phyloP scores from a whole-genome alignment of 164 flowering plant species.

The Hamamelis virginiana region DNA sequence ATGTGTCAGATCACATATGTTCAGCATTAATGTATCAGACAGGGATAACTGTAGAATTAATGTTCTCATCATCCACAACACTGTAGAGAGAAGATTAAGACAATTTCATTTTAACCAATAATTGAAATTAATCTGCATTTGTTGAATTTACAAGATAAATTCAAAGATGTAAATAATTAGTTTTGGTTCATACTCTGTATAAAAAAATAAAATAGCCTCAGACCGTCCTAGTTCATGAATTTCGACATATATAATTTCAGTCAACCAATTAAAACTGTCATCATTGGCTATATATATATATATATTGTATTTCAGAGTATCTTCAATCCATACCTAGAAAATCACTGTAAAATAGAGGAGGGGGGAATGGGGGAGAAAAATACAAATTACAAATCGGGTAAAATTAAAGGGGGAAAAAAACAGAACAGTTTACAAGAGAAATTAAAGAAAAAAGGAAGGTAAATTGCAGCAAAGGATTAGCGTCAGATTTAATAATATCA shows the following conservation, averaged over 20 bases:
- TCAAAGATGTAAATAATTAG: too few relatives aligned
- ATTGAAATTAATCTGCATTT: too few relatives aligned
- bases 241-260: slow-evolving; percentile 19
- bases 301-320: neutral
- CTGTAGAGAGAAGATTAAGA: too few relatives aligned
- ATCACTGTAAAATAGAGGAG: neutral
- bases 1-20: slow-evolving; percentile 21
- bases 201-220: slow-evolving; percentile 21
- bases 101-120: too few relatives aligned
- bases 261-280: slow-evolving; percentile 1
- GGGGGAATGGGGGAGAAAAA: neutral
- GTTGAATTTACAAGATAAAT: too few relatives aligned
- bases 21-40: slow-evolving; percentile 29
- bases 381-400: too few relatives aligned
- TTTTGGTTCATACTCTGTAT: too few relatives aligned
- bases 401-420: too few relatives aligned
- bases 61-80: slow-evolving; percentile 30
- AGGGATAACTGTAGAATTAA: slow-evolving; percentile 26
- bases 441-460: neutral
- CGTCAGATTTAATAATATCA: slow-evolving; percentile 19
- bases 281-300: slow-evolving; percentile 17
- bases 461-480: too few relatives aligned
- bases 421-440: neutral
- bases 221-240: slow-evolving; percentile 45
- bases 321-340: too few relatives aligned